These are phyloP conservation scores for Botrytis fragariae DNA, from an alignment of 2,329 filamentous ascomycete species.

Conservation along the genomic window DNA sequence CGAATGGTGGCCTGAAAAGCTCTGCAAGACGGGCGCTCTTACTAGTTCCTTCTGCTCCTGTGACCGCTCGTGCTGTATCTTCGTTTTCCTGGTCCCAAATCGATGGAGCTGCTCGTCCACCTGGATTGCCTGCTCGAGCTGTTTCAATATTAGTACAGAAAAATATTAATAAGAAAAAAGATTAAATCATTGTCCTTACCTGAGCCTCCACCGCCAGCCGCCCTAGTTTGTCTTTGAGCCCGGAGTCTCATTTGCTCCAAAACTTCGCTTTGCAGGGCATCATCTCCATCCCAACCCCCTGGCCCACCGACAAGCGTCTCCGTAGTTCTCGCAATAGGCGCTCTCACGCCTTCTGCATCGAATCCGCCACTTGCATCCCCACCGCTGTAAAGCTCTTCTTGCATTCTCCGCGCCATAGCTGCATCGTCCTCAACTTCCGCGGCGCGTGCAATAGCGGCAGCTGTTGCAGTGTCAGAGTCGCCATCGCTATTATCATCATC, in stretches of 20 bases:
- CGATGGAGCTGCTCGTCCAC: conserved; percentile 54
- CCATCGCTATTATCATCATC: conserved; percentile 43
- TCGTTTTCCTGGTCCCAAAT: conserved; percentile 48
- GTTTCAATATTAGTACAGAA: conserved; percentile 30
- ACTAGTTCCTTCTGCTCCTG: conserved; percentile 60
- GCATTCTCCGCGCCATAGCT: conserved; percentile 84
- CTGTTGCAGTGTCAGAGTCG: conserved; percentile 30
- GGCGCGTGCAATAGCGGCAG: conserved; percentile 43
- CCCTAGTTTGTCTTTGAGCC: conserved; percentile 29
- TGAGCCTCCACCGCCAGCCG: conserved; percentile 9
- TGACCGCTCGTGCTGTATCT: conserved; percentile 57
- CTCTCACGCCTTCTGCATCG: conserved; percentile 66
- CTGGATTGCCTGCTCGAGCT: conserved; percentile 63
- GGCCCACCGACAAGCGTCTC: conserved; percentile 84
- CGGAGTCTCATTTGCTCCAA: conserved; percentile 39
- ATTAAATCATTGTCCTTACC: conserved; percentile 27
- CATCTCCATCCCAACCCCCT: conserved; percentile 47
- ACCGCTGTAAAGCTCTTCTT: conserved; percentile 82
- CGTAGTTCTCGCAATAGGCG: conserved; percentile 85
- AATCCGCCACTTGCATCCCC: conserved; percentile 44
- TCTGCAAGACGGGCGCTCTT: conserved; percentile 82
- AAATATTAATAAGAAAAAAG: conserved; percentile 5
- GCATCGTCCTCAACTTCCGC: conserved; percentile 82
- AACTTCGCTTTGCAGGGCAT: conserved; percentile 38
- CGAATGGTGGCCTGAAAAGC: conserved; percentile 88